Evolutionary conservation across 2,329 filamentous ascomycete species (phyloP).

Genomic region (Fusarium sp.): DNA sequence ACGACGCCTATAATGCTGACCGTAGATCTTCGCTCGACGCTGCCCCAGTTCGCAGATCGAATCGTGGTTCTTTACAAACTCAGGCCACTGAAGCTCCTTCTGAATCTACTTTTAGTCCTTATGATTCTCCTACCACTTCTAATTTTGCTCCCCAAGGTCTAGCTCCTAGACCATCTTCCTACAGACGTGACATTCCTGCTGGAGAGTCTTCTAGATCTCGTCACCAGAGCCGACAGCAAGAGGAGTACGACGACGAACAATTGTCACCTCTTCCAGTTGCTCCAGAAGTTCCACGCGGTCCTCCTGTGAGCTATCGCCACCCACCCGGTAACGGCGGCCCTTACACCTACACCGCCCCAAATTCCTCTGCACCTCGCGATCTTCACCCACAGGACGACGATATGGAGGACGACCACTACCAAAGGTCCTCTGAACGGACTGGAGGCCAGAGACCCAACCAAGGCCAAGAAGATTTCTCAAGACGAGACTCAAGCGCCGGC

Average conservation of each 20-base stretch:
- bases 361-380: slow-evolving; percentile 24
- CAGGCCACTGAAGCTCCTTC: slow-evolving; percentile 66
- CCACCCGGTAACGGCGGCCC: slow-evolving; percentile 54
- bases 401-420: slow-evolving; percentile 49
- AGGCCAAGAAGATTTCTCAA: slow-evolving; percentile 40
- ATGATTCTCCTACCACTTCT: slow-evolving; percentile 66
- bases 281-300: slow-evolving; percentile 71
- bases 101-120: slow-evolving; percentile 70
- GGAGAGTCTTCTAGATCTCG: slow-evolving; percentile 58
- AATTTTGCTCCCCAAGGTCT: slow-evolving; percentile 65
- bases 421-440: slow-evolving; percentile 39
- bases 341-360: slow-evolving; percentile 42
- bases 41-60: slow-evolving; percentile 60
- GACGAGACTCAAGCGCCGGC: slow-evolving; percentile 41
- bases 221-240: slow-evolving; percentile 51
- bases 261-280: slow-evolving; percentile 62
- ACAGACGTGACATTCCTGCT: slow-evolving; percentile 62
- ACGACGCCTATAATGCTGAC: slow-evolving; percentile 51
- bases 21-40: slow-evolving; percentile 52
- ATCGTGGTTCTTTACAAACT: slow-evolving; percentile 68
- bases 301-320: slow-evolving; percentile 68
- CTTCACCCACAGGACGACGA: slow-evolving; percentile 34
- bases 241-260: slow-evolving; percentile 56
- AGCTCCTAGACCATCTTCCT: slow-evolving; percentile 70
- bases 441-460: slow-evolving; percentile 35